phyloP scores from a whole-genome alignment of 495 filamentous ascomycete genomes.

The Wilcoxina mikolae region DNA sequence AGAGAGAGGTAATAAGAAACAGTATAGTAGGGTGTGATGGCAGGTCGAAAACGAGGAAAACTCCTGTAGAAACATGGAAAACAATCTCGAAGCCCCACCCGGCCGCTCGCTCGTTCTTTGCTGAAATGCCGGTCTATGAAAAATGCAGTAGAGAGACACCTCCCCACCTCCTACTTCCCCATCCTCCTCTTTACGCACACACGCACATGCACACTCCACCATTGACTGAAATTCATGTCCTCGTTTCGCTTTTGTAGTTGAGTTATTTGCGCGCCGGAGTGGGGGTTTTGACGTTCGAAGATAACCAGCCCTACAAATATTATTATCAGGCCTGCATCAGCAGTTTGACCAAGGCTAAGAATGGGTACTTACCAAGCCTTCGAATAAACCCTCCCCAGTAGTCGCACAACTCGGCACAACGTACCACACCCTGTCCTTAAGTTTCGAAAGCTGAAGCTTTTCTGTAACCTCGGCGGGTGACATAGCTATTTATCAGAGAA shows the following conservation, averaged over 20 bases:
- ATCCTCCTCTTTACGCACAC: background rate
- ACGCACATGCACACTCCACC: constrained; percentile 2
- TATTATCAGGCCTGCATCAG: background rate
- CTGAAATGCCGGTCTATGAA: background rate
- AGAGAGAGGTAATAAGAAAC: too few species aligned
- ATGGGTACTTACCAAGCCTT: constrained; percentile 57
- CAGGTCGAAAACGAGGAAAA: too few species aligned
- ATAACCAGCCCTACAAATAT: constrained; percentile 58
- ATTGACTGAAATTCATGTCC: background rate
- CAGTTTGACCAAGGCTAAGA: background rate
- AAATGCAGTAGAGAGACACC: background rate
- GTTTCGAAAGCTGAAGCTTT: constrained; percentile 62
- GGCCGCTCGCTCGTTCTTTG: too few species aligned
- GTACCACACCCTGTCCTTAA: constrained; percentile 90
- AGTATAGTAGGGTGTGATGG: too few species aligned
- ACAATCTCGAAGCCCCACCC: too few species aligned
- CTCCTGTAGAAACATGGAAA: too few species aligned
- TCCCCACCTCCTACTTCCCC: background rate
- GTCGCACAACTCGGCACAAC: constrained; percentile 92
- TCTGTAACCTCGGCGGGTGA: constrained; percentile 75
- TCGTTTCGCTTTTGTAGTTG: constrained; percentile 7
- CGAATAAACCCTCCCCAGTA: constrained; percentile 82
- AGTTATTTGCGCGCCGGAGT: constrained; percentile 37
- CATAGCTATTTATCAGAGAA: constrained; percentile 67
- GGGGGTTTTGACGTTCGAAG: constrained; percentile 76